Conservation (phyloP, 108 stramenopile genomes). For the Cyclotella sp. region DNA sequence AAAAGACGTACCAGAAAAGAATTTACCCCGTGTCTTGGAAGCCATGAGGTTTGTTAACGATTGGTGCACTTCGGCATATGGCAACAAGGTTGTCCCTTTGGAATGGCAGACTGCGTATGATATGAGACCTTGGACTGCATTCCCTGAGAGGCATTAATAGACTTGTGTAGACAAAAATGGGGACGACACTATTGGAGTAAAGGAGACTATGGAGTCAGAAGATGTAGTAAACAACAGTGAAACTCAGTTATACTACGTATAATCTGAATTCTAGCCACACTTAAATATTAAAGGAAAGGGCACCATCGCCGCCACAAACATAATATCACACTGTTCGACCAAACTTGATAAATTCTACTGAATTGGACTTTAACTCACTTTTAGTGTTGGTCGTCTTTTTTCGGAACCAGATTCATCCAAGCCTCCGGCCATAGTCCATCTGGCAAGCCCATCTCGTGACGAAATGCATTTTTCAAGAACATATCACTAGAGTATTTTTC, state of each 20-base stretch:
- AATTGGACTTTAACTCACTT: no score
- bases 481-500: conserved; percentile 67
- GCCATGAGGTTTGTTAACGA: conserved; percentile 72
- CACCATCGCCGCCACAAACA: no score
- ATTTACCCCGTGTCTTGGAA: conserved; percentile 56
- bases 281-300: no score
- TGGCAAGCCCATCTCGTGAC: conserved; percentile 65
- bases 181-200: no score
- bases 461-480: conserved; percentile 61
- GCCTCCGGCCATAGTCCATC: conserved; percentile 64
- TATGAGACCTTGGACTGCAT: conserved; percentile 85
- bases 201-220: no score
- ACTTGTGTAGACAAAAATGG: neutral
- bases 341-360: no score
- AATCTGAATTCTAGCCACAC: no score
- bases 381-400: neutral
- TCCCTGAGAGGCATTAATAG: conserved; percentile 60
- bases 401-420: conserved; percentile 52
- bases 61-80: conserved; percentile 44
- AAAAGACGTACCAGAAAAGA: conserved; percentile 65
- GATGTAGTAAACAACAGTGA: no score
- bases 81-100: conserved; percentile 39
- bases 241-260: no score
- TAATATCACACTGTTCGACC: no score
- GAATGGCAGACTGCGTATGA: conserved; percentile 81